Base-by-base conservation (phyloP, 805 yeast species). In the Saccharomycopsis malanga region DNA sequence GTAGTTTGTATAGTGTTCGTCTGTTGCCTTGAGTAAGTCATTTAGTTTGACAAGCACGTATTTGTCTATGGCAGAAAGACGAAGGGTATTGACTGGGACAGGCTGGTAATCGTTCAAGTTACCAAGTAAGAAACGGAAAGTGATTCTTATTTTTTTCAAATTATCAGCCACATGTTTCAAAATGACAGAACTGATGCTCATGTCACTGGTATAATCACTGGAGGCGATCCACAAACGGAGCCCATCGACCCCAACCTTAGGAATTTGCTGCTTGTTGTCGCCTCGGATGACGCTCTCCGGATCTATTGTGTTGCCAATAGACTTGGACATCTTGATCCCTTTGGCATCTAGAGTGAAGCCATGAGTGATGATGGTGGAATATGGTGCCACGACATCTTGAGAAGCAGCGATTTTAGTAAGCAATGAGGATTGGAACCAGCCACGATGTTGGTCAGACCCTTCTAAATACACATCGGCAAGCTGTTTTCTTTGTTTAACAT, bases 391-490 rank as follows among this genome's bases (percentile, higher is more conserved):
- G 9, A 43, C 9, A 6, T 27, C 10, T n/a, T 27, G 12, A 4
- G 32, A 20, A 5, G 47, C 45, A 3, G 83, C 84, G 20, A 87
- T 74, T 58, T 79, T 84, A 21, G 94, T 88, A 49, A 93, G 67
- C 23, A 93, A 66, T 1, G 96, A 87, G 27, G 96, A 86, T 67
- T 93, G 99, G 62, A 93, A 93, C 99, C 99, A 93, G 1, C 99
- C 99, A 51, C 99, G 76, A 60, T 93, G 98, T 63, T 93, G 99
- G 60, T 93, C 99, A n/a, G 89, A 78, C 2, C 99, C 99, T 68
- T 93, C 99, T 12, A 91, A 63, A 59, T 87, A 91, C n/a, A 87
- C 73, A 63, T 89, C 94, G 0, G 94, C 82, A 3, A 79, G 56
- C n/a, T 65, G 67, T 0, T 66, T 67, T 25, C 79, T 67, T 1